Percentiles rank a stretch among this genome's conserved stretches.
Evolutionary conservation across 2,329 filamentous ascomycete species (phyloP).

Genomic region (Leptoxyphium fumago): DNA sequence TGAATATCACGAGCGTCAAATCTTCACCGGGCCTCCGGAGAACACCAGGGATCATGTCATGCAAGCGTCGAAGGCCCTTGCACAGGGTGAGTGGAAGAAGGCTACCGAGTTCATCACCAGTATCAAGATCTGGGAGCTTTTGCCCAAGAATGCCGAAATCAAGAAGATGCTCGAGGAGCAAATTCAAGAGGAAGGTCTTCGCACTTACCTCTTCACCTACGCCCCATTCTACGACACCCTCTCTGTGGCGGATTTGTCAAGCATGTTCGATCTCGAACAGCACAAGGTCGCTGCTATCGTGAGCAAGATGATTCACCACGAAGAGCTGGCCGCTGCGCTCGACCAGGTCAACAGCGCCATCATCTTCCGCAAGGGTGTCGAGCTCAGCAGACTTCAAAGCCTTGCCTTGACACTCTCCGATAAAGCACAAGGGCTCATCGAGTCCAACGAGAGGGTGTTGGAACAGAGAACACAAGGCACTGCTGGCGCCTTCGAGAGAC

Average conservation of each 20-base stretch:
- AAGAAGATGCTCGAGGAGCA: constrained; percentile 95
- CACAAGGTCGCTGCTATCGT: constrained; percentile 90
- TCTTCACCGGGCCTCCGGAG: constrained; percentile 95
- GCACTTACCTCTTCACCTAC: constrained; percentile 98
- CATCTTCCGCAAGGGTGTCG: constrained; percentile 98
- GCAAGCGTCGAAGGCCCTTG: constrained; percentile 94
- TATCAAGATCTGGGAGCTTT: constrained; percentile 99
- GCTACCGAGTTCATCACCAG: constrained; percentile 82
- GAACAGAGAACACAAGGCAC: constrained; percentile 96
- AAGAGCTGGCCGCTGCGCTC: constrained; percentile 87
- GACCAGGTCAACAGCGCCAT: constrained; percentile 96
- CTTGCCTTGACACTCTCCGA: constrained; percentile 86
- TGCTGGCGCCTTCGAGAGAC: constrained; percentile 85
- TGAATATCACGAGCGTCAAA: constrained; percentile 98
- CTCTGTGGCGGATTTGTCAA: constrained; percentile 65
- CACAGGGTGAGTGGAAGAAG: constrained; percentile 97
- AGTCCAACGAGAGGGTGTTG: constrained; percentile 91
- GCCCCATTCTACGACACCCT: constrained; percentile 98
- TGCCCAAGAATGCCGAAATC: constrained; percentile 83
- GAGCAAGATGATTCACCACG: constrained; percentile 99
- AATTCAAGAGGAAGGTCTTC: constrained; percentile 95
- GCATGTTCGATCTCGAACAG: constrained; percentile 88
- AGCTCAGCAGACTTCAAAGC: constrained; percentile 89
- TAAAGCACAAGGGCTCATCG: constrained; percentile 90
- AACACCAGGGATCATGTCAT: constrained; percentile 99